A percentile compares a stretch with the other conserved stretches of the same genome.
Evolutionary conservation across 225 moss, liverwort and hornwort genomes (phyloP).

Genomic region (Marchantia paleacea): DNA sequence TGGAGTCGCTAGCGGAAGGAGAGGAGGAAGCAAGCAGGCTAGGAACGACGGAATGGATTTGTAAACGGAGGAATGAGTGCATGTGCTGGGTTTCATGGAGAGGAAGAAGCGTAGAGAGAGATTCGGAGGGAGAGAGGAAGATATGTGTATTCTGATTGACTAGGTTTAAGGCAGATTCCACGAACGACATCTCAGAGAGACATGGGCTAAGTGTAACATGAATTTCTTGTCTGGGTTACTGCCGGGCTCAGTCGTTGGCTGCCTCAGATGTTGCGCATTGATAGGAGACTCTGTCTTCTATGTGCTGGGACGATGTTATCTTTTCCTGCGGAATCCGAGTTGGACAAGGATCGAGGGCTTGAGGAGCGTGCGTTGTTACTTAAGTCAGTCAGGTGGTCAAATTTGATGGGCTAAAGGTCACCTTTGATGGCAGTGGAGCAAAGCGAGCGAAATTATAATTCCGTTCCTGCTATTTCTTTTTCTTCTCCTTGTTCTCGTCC

Average conservation of each 20-base stretch:
- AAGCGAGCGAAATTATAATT: conserved; percentile 17
- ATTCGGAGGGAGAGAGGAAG: neutral
- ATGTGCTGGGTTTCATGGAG: neutral
- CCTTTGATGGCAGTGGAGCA: conserved; percentile 34
- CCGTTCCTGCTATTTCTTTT: neutral
- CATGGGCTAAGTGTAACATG: neutral
- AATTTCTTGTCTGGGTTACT: neutral
- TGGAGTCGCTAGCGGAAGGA: neutral
- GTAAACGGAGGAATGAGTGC: neutral
- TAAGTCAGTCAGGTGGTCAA: neutral
- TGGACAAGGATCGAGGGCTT: conserved; percentile 7
- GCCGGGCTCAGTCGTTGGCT: neutral
- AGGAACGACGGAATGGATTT: neutral
- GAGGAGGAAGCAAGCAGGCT: neutral
- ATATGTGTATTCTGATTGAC: neutral
- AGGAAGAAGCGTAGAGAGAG: neutral
- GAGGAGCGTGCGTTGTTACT: neutral
- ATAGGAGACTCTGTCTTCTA: neutral
- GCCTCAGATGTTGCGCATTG: neutral
- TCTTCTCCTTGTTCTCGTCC: neutral
- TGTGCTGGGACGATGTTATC: conserved; percentile 8
- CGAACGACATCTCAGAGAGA: neutral
- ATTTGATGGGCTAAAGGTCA: neutral
- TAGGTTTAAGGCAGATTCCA: neutral
- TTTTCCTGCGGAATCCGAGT: neutral